Base-by-base conservation (phyloP, 2,329 filamentous ascomycete species). In the Trichophyton equinum region DNA sequence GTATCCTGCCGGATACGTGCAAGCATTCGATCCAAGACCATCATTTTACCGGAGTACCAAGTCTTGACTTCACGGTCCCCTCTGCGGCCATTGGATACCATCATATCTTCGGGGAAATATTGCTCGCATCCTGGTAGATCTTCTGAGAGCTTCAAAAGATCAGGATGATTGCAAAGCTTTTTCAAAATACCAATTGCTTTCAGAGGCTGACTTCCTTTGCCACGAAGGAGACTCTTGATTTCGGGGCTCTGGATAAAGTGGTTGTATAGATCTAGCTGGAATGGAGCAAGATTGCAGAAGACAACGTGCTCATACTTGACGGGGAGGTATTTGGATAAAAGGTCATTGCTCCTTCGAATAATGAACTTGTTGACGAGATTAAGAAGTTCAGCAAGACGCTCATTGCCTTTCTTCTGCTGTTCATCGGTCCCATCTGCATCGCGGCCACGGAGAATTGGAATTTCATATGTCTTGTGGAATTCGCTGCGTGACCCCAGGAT, bases 271-370 rank as follows among this genome's bases (percentile, higher is more conserved):
- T 89, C 89, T 60, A 91, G 81, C 73, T 99, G 94, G 76, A 99
- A 97, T 0, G 89, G 88, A 15, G 94, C 88, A 53, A 96, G 81
- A 67, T 92, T 92, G 80, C 94, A 99, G 76, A 99, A 99, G 0
- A 99, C 94, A 33, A 99, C 94, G 72, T 99, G 94, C 74, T 99
- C 94, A 74, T 99, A 99, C 77, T 99, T 99, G 77, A 97, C 86
- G 0, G 94, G 94, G 62, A 99, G 77, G 71, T 99, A 99, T 73
- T 99, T 99, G 58, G 92, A 96, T 25, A 99, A 77, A 64, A 99
- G 95, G 47, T 99, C 94, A 80, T 99, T 99, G 3, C 92, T 96
- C 62, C 94, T 86, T 62, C 94, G 87, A 68, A 99, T 99, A 72
- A 99, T 95, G 76, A 99, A 99, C 70, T 95, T 96, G 77, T 97